Evolutionary conservation across 805 yeast species (phyloP).

Genomic region (Yarrowia phangngaensis): DNA sequence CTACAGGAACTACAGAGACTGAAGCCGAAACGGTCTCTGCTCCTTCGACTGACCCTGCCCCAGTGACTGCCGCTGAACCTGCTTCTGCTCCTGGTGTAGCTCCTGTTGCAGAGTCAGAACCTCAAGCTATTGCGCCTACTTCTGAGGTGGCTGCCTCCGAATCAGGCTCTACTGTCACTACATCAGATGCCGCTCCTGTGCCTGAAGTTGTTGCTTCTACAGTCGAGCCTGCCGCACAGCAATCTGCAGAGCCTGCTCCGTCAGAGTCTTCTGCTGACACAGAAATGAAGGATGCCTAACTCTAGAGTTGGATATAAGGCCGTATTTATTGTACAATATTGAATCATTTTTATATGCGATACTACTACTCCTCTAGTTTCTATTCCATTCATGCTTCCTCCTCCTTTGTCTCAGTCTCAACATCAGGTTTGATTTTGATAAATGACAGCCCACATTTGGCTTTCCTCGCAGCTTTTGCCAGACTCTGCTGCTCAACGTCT

Average conservation of each 20-base stretch:
- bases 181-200: neutral
- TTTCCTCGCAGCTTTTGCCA: conserved; percentile 46
- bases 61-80: conserved; percentile 2
- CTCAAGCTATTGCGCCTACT: too few species aligned
- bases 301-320: conserved; percentile 5
- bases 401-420: neutral
- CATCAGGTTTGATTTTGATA: conserved; percentile 44
- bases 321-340: conserved; percentile 26
- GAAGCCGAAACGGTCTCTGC: conserved; percentile 4
- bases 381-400: neutral
- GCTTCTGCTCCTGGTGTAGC: too few species aligned
- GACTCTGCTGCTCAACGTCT: conserved; percentile 45
- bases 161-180: too few species aligned
- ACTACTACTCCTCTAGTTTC: conserved; percentile 7
- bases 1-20: conserved; percentile 5
- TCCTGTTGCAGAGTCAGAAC: too few species aligned
- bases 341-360: conserved; percentile 7
- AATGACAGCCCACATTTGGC: conserved; percentile 64
- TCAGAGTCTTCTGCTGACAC: conserved; percentile 28
- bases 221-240: conserved; percentile 17
- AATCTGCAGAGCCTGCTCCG: too few species aligned
- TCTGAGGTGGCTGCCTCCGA: too few species aligned
- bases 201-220: neutral
- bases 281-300: conserved; percentile 29
- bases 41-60: neutral